Base-by-base conservation (phyloP, 2,329 filamentous ascomycete genomes). In the Diaporthe velutina region DNA sequence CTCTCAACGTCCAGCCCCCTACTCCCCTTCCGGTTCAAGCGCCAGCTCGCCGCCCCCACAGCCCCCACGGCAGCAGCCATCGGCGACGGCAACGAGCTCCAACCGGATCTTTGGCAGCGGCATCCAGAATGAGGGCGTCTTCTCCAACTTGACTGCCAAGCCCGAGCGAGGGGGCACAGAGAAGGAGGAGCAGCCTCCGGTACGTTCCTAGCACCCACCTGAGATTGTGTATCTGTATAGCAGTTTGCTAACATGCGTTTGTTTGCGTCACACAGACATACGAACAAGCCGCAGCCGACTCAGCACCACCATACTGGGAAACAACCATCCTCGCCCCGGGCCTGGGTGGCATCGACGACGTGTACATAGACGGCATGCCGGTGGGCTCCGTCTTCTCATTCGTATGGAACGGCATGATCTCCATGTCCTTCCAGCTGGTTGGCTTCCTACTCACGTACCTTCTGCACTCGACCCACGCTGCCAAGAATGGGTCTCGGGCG, bases 391-490 rank as follows among this genome's bases (percentile, higher is more conserved):
- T 97, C 76, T 97, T 97, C 85, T 93, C 92, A 76, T 97, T 97
- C 80, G 87, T 96, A 78, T 97, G 95, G 95, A 97, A 97, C 85
- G 94, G 90, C 85, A 96, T 98, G 91, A 98, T 99, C 78, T 97
- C 95, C 78, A 96, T 98, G 90, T 98, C 96, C 57, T 98, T 99
- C 88, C 95, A 98, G 84, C 91, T 98, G 77, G 95, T 98, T 84
- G 97, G 97, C 71, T 99, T 99, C 89, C 91, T 99, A 40, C 93
- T 99, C 80, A 98, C 97, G 38, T 99, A 99, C 83, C 94, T 99
- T 74, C 90, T 99, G 4, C 97, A 99, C 88, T 98, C 97, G 40
- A 98, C 96, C 10, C 97, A 99, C 84, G 97, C 97, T 6, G 97
- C 97, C 80, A 99, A 99, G 86, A 98, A 99, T 82, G 97, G 97